Evolutionary conservation across 495 filamentous ascomycete genomes (phyloP), one percentile per base, ranked within the genome.

Genomic region (Pyrenula aspistea): DNA sequence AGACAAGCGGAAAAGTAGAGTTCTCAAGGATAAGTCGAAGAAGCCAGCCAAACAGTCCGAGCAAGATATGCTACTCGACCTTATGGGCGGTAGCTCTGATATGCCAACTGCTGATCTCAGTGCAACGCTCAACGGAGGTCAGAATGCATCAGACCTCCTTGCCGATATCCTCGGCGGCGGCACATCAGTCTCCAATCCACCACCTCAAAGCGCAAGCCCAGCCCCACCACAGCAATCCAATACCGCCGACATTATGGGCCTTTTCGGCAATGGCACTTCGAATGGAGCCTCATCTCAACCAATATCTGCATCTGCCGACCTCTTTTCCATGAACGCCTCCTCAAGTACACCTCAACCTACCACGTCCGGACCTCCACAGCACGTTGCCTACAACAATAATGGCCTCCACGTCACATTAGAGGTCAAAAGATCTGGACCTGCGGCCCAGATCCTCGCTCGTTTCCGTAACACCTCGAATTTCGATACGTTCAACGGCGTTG

Each of bases 41-140:
- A 84, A 83, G 62, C 68, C 72, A 2, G 74, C 80, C 54, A 92
- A 94, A 66, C 83, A 84, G 22, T 87, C 87, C 42, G 91, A 95
- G 63, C 86, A 95, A 67, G 92, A 96, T 62, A 80, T 93, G 59
- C 79, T 98, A 22, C 83, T 95, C 53, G 93, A 97, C 62, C 76
- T 98, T 25, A 94, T 97, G 81, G 89, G 89, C 49, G 92, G 91
- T 59, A 42, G 31, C 31, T 74, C 80, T n/a, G 81, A 82, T 58
- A 73, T 81, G 31, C 75, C 86, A 11, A 71, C 76, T 2, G 65
- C 78, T 31, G 74, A 77, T 51, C 55, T 70, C n/a, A 60, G 62
- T 48, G 58, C 63, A 15, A 59, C 64, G 21, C 49, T 58, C 53
- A 67, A 60, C 20, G 50, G 50, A 20, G 22, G 50, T 19, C n/a